A percentile compares a stretch with the other conserved stretches of the same genome.
These are phyloP conservation scores for Monilinia aucupariae DNA, from an alignment of 2,329 filamentous ascomycete genomes.

Conservation along the genomic window DNA sequence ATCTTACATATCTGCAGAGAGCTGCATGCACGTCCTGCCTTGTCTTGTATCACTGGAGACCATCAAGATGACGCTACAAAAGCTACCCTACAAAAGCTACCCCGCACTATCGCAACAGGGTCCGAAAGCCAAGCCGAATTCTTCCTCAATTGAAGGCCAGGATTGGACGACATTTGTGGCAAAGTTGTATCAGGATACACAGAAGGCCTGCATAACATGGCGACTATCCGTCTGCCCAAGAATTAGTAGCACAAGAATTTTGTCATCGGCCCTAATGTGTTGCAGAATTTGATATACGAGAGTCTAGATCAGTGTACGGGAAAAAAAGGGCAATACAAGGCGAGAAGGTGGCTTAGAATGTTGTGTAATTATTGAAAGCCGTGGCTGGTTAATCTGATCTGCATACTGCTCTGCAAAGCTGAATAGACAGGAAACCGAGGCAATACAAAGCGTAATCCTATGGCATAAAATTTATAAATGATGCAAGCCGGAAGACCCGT, in stretches of 20 bases:
- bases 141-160: background rate
- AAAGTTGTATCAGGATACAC: background rate
- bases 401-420: background rate
- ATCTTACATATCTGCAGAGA: background rate
- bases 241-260: background rate
- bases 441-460: background rate
- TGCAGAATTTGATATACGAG: background rate
- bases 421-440: background rate
- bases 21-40: background rate
- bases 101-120: background rate
- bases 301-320: background rate
- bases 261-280: background rate
- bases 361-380: background rate
- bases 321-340: background rate
- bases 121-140: background rate
- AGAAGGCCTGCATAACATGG: background rate
- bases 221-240: background rate
- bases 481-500: background rate
- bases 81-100: background rate
- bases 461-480: background rate
- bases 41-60: background rate
- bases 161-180: background rate
- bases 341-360: background rate
- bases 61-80: background rate
- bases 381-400: background rate